phyloP scores from a whole-genome alignment of 306 rosid genomes.

The Adenanthera pavonina region DNA sequence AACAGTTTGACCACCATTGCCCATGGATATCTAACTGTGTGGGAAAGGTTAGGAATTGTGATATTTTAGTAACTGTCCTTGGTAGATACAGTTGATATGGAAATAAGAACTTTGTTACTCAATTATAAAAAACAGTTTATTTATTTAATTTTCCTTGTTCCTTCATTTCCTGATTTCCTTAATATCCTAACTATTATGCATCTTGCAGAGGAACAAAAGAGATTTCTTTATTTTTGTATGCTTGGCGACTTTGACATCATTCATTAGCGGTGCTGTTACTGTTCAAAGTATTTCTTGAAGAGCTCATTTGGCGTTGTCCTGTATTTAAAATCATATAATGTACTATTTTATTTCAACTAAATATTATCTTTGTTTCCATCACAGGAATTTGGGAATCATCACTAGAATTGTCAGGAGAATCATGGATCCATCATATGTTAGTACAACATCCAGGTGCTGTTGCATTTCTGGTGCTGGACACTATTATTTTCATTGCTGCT shows the following conservation, averaged over 20 bases:
- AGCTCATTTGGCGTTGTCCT: slow-evolving; percentile 36
- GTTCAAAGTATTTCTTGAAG: slow-evolving; percentile 70
- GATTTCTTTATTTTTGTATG: slow-evolving; percentile 84
- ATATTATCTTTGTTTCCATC: slow-evolving; percentile 43
- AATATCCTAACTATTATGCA: slow-evolving; percentile 40
- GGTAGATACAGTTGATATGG: slow-evolving; percentile 26
- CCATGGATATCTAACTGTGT: slow-evolving; percentile 99
- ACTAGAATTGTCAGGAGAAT: slow-evolving; percentile 61
- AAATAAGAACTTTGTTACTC: slow-evolving; percentile 26
- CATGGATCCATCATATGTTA: slow-evolving; percentile 65
- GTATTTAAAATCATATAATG: slow-evolving; percentile 34
- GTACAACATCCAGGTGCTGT: slow-evolving; percentile 69
- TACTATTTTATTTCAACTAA: slow-evolving; percentile 35
- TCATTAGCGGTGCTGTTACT: slow-evolving; percentile 54
- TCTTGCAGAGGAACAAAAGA: slow-evolving; percentile 92
- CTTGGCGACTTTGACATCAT: slow-evolving; percentile 66
- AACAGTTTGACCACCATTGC: slow-evolving; percentile 98
- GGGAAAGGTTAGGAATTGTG: slow-evolving; percentile 74
- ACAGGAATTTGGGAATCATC: slow-evolving; percentile 73
- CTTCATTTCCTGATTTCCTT: slow-evolving; percentile 31
- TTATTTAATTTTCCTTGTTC: neutral
- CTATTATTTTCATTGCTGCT: slow-evolving; percentile 50
- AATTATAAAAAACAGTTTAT: slow-evolving; percentile 13
- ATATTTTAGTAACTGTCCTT: slow-evolving; percentile 15
- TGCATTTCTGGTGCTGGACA: slow-evolving; percentile 65